Conservation (phyloP, 225 moss, liverwort and hornwort species). For the Antitrichia curtipendula region DNA sequence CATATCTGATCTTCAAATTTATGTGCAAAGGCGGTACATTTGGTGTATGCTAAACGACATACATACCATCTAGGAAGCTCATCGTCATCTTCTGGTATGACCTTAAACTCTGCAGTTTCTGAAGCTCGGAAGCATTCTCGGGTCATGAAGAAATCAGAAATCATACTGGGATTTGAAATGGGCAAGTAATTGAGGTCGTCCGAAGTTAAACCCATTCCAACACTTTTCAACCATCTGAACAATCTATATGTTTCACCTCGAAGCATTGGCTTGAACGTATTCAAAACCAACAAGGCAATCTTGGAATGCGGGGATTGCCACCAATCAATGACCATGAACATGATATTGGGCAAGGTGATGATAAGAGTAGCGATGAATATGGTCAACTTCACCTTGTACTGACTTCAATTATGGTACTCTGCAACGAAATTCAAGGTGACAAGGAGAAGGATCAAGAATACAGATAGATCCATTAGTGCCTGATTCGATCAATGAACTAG, state of each 20-base stretch:
- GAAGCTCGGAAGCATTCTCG: background rate
- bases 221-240: background rate
- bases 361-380: background rate
- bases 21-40: too few species aligned
- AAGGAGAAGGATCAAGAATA: background rate
- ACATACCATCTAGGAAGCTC: too few species aligned
- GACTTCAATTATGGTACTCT: background rate
- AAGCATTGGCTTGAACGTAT: background rate
- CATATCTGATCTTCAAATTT: too few species aligned
- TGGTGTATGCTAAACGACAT: too few species aligned
- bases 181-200: background rate
- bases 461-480: background rate
- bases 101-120: accelerated
- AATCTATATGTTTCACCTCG: background rate
- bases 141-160: background rate
- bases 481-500: background rate
- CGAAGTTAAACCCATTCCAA: background rate
- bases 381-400: background rate
- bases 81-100: background rate
- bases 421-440: background rate
- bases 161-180: background rate
- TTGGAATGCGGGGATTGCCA: background rate
- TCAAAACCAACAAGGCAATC: background rate
- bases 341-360: background rate
- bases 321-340: background rate